These are phyloP conservation scores for Chytriomyces sp. DNA, from an alignment of 192 early-diverging fungal species.

Conservation along the genomic window DNA sequence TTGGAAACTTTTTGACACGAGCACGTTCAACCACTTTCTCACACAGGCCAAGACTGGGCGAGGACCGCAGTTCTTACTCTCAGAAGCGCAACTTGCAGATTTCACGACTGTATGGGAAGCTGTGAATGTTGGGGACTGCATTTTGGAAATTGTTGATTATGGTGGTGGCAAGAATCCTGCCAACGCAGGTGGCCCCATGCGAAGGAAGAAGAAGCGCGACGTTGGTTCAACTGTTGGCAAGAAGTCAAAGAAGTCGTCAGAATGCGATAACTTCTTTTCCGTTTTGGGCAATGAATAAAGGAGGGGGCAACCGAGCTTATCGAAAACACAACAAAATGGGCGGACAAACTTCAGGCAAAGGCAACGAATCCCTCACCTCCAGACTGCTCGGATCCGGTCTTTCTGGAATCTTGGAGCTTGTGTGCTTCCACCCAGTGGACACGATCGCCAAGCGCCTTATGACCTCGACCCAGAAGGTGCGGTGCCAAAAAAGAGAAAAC, in stretches of 20 bases:
- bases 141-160: constrained; percentile 8
- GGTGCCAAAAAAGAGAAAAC: no score
- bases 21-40: background rate
- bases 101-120: background rate
- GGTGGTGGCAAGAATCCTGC: background rate
- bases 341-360: no score
- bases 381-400: constrained; percentile 87
- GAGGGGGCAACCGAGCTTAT: background rate
- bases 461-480: constrained; percentile 85
- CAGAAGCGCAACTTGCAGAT: background rate
- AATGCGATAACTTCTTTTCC: background rate
- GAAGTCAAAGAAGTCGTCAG: background rate
- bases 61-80: background rate
- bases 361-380: constrained; percentile 82
- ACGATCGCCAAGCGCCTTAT: constrained; percentile 97
- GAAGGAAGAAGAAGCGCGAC: constrained; percentile 10
- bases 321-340: no score
- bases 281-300: background rate
- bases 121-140: background rate
- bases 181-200: background rate
- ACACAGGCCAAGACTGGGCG: constrained; percentile 11
- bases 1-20: constrained; percentile 13
- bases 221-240: background rate
- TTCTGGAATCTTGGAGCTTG: constrained; percentile 91
- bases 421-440: constrained; percentile 98